These are phyloP conservation scores for Rubus idaeus DNA, from an alignment of 306 rosid genomes.

Conservation along the genomic window DNA sequence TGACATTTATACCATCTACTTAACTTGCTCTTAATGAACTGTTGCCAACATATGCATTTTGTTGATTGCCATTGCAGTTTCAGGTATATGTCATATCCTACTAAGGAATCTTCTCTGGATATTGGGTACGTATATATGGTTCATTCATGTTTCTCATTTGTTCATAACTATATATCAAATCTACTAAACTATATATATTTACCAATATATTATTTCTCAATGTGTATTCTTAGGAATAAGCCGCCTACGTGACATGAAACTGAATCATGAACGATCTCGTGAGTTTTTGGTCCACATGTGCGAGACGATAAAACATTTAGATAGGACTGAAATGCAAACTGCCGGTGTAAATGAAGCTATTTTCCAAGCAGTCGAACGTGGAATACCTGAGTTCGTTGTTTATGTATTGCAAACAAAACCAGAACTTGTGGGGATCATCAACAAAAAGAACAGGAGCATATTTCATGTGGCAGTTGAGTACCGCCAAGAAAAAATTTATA, in stretches of 20 bases:
- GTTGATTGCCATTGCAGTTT: neutral
- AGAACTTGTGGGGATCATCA: accelerated
- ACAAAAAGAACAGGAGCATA: accelerated
- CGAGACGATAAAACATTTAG: neutral
- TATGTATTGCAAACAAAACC: neutral
- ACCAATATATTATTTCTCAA: neutral
- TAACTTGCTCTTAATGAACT: too few species aligned
- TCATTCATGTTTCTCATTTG: neutral
- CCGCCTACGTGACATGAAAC: neutral
- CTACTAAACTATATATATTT: neutral
- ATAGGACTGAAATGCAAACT: accelerated
- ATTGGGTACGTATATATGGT: neutral
- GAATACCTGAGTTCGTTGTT: neutral
- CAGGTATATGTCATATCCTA: neutral
- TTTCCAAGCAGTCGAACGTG: neutral
- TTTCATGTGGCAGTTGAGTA: neutral
- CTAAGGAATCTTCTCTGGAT: neutral
- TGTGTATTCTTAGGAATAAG: conserved; percentile 3
- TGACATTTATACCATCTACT: too few species aligned
- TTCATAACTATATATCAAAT: neutral
- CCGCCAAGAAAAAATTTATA: conserved; percentile 18
- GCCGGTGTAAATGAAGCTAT: neutral
- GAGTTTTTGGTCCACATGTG: conserved; percentile 8
- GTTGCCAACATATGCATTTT: neutral
- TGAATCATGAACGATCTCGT: neutral